phyloP scores from a whole-genome alignment of 1,139 yeast species.

The Candida sp. region DNA sequence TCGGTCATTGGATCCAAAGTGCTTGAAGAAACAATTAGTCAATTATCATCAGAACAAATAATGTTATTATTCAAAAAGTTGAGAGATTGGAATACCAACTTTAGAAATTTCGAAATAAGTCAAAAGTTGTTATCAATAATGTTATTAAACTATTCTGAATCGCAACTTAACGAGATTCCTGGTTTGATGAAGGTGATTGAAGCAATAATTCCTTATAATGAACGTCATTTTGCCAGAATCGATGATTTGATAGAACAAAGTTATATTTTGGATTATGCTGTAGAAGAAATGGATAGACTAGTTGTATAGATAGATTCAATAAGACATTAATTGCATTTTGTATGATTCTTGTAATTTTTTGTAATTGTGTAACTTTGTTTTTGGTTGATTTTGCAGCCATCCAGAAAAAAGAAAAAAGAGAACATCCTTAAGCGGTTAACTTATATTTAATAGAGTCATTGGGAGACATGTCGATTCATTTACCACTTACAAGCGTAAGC shows the following conservation, averaged over 20 bases:
- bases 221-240: slow-evolving; percentile 74
- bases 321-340: not conserved
- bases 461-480: not conserved
- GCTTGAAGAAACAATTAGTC: slow-evolving; percentile 63
- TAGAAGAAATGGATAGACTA: slow-evolving; percentile 66
- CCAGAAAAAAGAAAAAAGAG: no score
- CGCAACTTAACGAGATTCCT: slow-evolving; percentile 58
- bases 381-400: slow-evolving; percentile 2
- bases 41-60: slow-evolving; percentile 59
- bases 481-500: slow-evolving; percentile 1
- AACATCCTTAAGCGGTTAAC: not conserved
- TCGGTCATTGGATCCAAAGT: slow-evolving; percentile 57
- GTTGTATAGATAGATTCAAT: slow-evolving; percentile 7
- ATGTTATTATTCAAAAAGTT: slow-evolving; percentile 63
- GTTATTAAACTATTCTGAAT: slow-evolving; percentile 50
- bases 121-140: slow-evolving; percentile 72
- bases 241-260: slow-evolving; percentile 84
- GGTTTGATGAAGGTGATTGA: slow-evolving; percentile 71
- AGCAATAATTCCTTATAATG: slow-evolving; percentile 77
- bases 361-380: not conserved
- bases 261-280: slow-evolving; percentile 78
- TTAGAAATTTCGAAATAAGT: slow-evolving; percentile 73
- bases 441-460: not conserved
- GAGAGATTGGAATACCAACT: slow-evolving; percentile 95
- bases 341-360: not conserved